Evolutionary conservation across 2,329 filamentous ascomycete genomes (phyloP).

Genomic region (Trichoderma asperellum): DNA sequence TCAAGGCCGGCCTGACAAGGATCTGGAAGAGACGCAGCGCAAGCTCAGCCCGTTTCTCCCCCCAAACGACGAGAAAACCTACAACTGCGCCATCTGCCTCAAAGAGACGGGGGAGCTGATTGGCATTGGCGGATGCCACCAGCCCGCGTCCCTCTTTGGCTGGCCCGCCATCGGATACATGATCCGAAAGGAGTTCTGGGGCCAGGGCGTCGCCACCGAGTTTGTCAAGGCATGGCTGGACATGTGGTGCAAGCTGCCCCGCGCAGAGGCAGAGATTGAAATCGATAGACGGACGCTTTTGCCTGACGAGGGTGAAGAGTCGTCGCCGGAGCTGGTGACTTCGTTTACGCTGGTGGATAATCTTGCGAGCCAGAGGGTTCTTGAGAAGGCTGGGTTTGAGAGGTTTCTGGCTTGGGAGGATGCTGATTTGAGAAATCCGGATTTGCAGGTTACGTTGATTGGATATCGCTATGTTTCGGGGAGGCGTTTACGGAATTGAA

Average conservation of each 20-base stretch:
- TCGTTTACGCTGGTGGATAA: constrained; percentile 47
- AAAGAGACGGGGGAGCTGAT: constrained; percentile 12
- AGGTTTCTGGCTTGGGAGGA: constrained; percentile 46
- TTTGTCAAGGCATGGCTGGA: constrained; percentile 52
- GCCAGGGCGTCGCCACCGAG: constrained; percentile 59
- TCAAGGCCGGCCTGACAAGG: background rate
- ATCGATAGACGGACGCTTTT: background rate
- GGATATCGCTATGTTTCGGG: background rate
- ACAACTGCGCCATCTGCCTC: constrained; percentile 7
- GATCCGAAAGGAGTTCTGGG: constrained; percentile 56
- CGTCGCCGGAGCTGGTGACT: background rate
- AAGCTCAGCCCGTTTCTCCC: background rate
- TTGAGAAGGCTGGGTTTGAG: constrained; percentile 60
- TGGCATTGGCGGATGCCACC: constrained; percentile 5
- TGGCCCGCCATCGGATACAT: constrained; percentile 64
- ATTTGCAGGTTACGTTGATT: background rate
- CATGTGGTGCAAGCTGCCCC: constrained; percentile 53
- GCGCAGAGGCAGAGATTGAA: constrained; percentile 46
- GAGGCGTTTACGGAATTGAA: background rate
- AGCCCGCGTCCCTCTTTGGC: constrained; percentile 38
- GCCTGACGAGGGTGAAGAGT: background rate
- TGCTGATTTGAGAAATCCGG: constrained; percentile 32
- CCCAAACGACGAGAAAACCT: background rate
- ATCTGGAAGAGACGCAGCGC: background rate
- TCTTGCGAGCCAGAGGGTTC: constrained; percentile 55